Evolutionary conservation across 306 rosid species (phyloP), one percentile per base, ranked within the genome.

Genomic region (Corylus heterophylla): DNA sequence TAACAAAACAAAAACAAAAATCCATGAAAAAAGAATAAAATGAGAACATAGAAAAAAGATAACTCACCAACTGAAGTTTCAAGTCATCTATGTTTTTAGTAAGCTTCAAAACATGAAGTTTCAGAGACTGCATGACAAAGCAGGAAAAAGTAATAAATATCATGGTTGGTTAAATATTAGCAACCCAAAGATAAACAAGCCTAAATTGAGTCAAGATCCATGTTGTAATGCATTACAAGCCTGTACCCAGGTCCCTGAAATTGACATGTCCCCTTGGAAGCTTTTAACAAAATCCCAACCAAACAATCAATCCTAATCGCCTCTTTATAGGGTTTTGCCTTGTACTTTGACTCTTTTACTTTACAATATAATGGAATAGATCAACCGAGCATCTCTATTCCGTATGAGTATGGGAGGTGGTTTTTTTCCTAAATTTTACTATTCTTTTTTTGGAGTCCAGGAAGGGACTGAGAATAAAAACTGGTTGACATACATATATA

Each of bases 91-190:
- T 83, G 81, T 80, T 89, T 78, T 88, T 85, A 39, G 83, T 85
- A 66, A 95, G 90, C 91, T 81, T 89, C 78, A 95, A 80, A 84
- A 95, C 98, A 85, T 91, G 97, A 75, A 95, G 98, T 88, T 95
- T 95, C 89, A 95, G 78, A 22, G 98, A 87, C 98, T 95, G 94
- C 94, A 85, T 37, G 71, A 47, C 54, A 80, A 54, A 68, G 69
- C 50, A 84, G 14, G 78, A 74, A 82, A 75, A 68, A 75, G 64
- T 69, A 63, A 76, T 75, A 71, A 63, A 74, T 69, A 78, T 61
- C 69, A 79, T 3, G 76, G 70, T 55, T 9, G 49, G 54, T 63
- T 58, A 31, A 42, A n/a, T 22, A 39, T 69, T 39, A 52, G 44
- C 45, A 42, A 42, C 52, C 61, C 76, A 51, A 63, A 63, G 18